Evolutionary conservation across 805 yeast species (phyloP).

Genomic region (Ogataea zsoltii): DNA sequence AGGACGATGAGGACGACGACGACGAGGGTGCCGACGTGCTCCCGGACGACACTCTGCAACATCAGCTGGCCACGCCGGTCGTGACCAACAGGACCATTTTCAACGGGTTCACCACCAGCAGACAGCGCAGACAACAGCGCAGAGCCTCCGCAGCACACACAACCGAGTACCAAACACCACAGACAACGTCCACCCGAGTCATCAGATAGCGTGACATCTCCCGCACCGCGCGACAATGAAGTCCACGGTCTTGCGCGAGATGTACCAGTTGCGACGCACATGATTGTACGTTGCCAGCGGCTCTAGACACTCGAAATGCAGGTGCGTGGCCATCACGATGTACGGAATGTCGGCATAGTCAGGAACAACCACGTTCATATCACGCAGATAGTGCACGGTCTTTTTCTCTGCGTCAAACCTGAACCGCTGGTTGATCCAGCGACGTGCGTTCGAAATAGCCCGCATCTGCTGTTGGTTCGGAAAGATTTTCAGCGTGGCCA

Average conservation of each 20-base stretch:
- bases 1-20: slow-evolving; percentile 4
- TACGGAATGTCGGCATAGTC: slow-evolving; percentile 31
- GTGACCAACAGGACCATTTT: slow-evolving; percentile 20
- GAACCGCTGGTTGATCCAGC: slow-evolving; percentile 36
- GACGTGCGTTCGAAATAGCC: slow-evolving; percentile 31
- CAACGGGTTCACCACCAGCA: slow-evolving; percentile 13
- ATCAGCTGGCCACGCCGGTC: slow-evolving; percentile 22
- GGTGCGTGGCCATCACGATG: slow-evolving; percentile 33
- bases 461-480: slow-evolving; percentile 33
- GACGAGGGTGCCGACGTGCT: slow-evolving; percentile 1
- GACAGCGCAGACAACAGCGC: slow-evolving; percentile 15
- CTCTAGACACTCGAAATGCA: slow-evolving; percentile 25
- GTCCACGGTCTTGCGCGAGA: slow-evolving; percentile 30
- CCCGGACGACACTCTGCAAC: slow-evolving; percentile 4
- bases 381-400: slow-evolving; percentile 30
- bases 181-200: slow-evolving; percentile 21
- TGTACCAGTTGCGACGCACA: slow-evolving; percentile 32
- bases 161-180: slow-evolving; percentile 23
- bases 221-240: slow-evolving; percentile 26
- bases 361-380: slow-evolving; percentile 30
- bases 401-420: slow-evolving; percentile 19
- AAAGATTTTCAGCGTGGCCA: slow-evolving; percentile 24
- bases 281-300: slow-evolving; percentile 28
- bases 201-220: slow-evolving; percentile 25
- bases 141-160: slow-evolving; percentile 12